Evolutionary conservation across 805 yeast species (phyloP), one percentile per base, ranked within the genome.

Genomic region (Maudiozyma serrabonitensis): DNA sequence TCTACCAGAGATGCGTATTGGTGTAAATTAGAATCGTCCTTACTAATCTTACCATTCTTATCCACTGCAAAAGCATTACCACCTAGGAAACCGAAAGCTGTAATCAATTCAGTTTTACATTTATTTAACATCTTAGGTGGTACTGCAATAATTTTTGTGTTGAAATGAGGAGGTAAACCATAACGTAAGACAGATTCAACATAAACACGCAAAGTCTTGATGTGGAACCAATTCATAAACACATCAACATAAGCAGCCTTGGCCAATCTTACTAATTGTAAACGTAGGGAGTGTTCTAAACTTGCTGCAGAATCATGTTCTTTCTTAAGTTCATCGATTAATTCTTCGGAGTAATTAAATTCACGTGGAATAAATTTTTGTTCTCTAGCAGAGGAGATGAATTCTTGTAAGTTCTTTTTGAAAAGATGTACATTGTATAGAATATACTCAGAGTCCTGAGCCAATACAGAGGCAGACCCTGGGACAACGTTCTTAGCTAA

Each of bases 181-280:
- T 93, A 93, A 69, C 99, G 82, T 66, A 93, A 76, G 15, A 93
- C 96, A 46, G 89, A 79, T 71, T 93, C 99, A 38, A 91, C 96
- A 68, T 85, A 93, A 18, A 87, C 76, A 57, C 97, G 81, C 48
- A 93, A 75, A 4, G 87, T 80, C 69, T 89, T 89, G 57, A 93
- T 78, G 68, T 93, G 99, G 62, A 87, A 75, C 96, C 96, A 89
- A 55, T 84, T 80, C 57, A 87, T 75, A 53, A 86, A 74, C 46
- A 90, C 80, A 61, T 93, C 98, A 23, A 85, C 75, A 66, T 84
- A 93, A n/a, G 98, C 95, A 21, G 96, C 82, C 59, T 81, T 81
- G 1, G 95, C 82, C 53, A 93, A 75, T 63, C 96, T 82, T 47
- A 83, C 78, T 54, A 88, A 74, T 60, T 93, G 97, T 54, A 81